Percentiles rank a stretch among this genome's conserved stretches.
Evolutionary conservation across 1,139 yeast genomes (phyloP).

Genomic region (Debaryomyces fabryi): DNA sequence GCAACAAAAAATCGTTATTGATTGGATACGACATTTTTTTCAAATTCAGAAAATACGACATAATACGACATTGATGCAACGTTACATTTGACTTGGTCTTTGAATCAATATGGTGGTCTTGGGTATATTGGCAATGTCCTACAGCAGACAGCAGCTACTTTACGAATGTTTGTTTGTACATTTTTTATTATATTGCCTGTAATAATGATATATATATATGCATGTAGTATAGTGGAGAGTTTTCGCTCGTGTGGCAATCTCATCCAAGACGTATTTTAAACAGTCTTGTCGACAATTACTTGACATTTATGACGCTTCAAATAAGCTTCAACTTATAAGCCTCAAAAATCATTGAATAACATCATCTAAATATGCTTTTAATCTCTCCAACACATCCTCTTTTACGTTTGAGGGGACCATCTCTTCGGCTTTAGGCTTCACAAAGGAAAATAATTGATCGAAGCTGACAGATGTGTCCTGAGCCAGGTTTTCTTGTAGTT

Average conservation of each 20-base stretch:
- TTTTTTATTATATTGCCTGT: background rate
- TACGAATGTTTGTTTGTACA: background rate
- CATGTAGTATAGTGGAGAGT: background rate
- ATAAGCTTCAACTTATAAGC: background rate
- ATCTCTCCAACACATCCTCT: slow-evolving; percentile 57
- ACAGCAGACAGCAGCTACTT: background rate
- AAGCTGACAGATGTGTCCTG: slow-evolving; percentile 49
- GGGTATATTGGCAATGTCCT: too few relatives aligned
- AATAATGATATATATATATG: background rate
- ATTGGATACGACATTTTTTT: slow-evolving; percentile 27
- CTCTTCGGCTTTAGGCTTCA: slow-evolving; percentile 69
- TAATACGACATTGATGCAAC: background rate
- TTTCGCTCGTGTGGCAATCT: background rate
- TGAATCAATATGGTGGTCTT: too few relatives aligned
- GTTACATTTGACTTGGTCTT: background rate
- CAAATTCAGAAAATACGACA: background rate
- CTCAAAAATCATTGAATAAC: slow-evolving; percentile 34
- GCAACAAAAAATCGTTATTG: slow-evolving; percentile 32
- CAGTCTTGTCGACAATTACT: background rate
- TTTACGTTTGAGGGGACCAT: slow-evolving; percentile 71
- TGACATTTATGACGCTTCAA: background rate
- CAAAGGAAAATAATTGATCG: slow-evolving; percentile 50
- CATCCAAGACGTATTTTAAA: background rate
- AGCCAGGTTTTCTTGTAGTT: slow-evolving; percentile 34
- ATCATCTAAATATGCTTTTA: slow-evolving; percentile 63